Evolutionary conservation across 2,329 filamentous ascomycete genomes (phyloP).

Genomic region (Phialemonium atrogriseum): DNA sequence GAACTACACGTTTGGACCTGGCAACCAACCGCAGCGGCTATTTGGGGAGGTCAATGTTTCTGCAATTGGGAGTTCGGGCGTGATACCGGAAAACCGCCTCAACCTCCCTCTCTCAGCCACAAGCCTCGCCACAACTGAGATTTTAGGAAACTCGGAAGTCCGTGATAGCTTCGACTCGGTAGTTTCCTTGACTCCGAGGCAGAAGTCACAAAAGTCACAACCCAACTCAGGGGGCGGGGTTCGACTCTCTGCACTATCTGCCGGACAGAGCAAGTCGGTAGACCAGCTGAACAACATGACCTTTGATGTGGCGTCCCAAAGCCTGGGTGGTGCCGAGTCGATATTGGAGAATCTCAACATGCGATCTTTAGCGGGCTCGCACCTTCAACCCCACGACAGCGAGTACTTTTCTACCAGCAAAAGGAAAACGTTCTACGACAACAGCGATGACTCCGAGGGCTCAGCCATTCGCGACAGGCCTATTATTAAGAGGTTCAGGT

Average conservation of each 20-base stretch:
- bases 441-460: constrained; percentile 42
- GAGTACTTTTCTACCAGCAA: constrained; percentile 39
- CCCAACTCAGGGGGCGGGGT: constrained; percentile 10
- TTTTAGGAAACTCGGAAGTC: constrained; percentile 30
- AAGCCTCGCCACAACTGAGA: constrained; percentile 25
- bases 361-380: constrained; percentile 24
- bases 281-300: constrained; percentile 44
- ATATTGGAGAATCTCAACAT: constrained; percentile 34
- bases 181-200: constrained; percentile 23
- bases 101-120: constrained; percentile 33
- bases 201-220: constrained; percentile 11
- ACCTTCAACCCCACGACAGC: constrained; percentile 14
- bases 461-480: constrained; percentile 29
- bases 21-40: constrained; percentile 29
- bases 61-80: constrained; percentile 44
- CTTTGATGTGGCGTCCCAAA: constrained; percentile 46
- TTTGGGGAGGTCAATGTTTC: constrained; percentile 50
- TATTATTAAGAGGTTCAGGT: constrained; percentile 47
- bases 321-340: constrained; percentile 41
- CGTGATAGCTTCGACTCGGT: constrained; percentile 40
- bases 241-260: constrained; percentile 16
- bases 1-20: constrained; percentile 59
- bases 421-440: constrained; percentile 42
- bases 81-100: constrained; percentile 36
- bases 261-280: constrained; percentile 29